phyloP scores from a whole-genome alignment of 2,329 filamentous ascomycete species.

The Anisogramma anomala region DNA sequence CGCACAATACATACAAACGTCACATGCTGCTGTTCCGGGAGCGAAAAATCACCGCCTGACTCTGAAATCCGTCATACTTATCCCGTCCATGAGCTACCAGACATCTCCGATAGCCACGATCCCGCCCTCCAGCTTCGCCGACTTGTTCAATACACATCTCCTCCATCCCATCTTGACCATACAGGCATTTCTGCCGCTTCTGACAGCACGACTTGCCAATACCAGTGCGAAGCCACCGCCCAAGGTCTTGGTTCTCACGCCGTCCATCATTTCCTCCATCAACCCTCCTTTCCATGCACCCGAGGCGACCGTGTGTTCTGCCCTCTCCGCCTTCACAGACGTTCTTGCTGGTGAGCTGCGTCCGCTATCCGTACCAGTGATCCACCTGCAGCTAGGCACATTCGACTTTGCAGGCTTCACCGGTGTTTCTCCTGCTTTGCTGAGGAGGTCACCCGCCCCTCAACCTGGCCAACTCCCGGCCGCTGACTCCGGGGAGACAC shows the following conservation, averaged over 20 bases:
- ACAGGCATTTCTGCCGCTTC: conserved; percentile 76
- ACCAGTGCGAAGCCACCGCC: conserved; percentile 40
- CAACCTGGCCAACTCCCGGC: conserved; percentile 28
- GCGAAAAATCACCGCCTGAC: conserved; percentile 65
- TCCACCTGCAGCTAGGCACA: conserved; percentile 81
- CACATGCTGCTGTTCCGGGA: conserved; percentile 65
- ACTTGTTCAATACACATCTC: conserved; percentile 85
- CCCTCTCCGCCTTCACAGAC: conserved; percentile 74
- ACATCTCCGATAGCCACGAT: conserved; percentile 78
- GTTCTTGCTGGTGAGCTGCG: conserved; percentile 70
- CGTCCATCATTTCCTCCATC: conserved; percentile 68
- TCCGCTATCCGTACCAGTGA: conserved; percentile 64
- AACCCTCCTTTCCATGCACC: conserved; percentile 72
- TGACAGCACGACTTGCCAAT: conserved; percentile 49
- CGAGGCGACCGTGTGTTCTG: conserved; percentile 75
- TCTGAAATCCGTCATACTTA: conserved; percentile 69
- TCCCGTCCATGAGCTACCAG: conserved; percentile 71
- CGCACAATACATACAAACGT: conserved; percentile 56
- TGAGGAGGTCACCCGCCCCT: conserved; percentile 21
- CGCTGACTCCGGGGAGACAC: conserved; percentile 40
- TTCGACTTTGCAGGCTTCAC: conserved; percentile 71
- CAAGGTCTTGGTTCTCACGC: conserved; percentile 67
- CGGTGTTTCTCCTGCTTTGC: conserved; percentile 38
- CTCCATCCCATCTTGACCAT: conserved; percentile 80
- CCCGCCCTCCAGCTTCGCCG: conserved; percentile 70